A percentile compares a stretch with the other conserved stretches of the same genome.
Conservation (phyloP, 345 rosid genomes). For the Salix purpurea region DNA sequence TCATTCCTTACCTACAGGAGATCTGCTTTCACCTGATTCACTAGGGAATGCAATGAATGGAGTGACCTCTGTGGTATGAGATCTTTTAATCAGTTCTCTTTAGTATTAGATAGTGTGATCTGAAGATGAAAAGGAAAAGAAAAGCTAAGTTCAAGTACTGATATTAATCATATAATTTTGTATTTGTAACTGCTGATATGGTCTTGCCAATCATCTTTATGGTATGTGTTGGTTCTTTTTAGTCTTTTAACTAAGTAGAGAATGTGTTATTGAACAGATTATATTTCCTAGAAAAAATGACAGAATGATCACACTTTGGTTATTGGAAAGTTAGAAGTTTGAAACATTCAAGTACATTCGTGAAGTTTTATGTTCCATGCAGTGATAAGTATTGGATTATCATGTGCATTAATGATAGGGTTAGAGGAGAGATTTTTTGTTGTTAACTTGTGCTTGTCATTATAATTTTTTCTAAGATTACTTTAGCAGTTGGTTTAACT, state of each 20-base stretch:
- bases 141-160: not conserved
- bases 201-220: not conserved
- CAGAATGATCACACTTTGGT: not conserved
- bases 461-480: not conserved
- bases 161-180: not conserved
- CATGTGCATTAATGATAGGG: not conserved
- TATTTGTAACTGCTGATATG: not conserved
- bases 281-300: not conserved
- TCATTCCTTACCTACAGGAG: constrained; percentile 37
- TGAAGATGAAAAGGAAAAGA: not conserved
- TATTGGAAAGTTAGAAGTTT: not conserved
- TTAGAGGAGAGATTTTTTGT: not conserved
- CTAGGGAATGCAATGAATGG: constrained; percentile 79
- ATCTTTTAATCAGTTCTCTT: constrained; percentile 5
- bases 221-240: not conserved
- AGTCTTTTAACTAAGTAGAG: not conserved
- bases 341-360: not conserved
- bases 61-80: constrained; percentile 79
- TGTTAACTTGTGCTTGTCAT: constrained; percentile 12
- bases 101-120: not conserved
- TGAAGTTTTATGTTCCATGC: not conserved
- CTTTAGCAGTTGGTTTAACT: not conserved
- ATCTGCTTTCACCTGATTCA: constrained; percentile 75
- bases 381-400: not conserved
- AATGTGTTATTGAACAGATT: not conserved